Evolutionary conservation across 2,329 filamentous ascomycete genomes (phyloP).

Genomic region (Mycosphaerelloides madeirae): DNA sequence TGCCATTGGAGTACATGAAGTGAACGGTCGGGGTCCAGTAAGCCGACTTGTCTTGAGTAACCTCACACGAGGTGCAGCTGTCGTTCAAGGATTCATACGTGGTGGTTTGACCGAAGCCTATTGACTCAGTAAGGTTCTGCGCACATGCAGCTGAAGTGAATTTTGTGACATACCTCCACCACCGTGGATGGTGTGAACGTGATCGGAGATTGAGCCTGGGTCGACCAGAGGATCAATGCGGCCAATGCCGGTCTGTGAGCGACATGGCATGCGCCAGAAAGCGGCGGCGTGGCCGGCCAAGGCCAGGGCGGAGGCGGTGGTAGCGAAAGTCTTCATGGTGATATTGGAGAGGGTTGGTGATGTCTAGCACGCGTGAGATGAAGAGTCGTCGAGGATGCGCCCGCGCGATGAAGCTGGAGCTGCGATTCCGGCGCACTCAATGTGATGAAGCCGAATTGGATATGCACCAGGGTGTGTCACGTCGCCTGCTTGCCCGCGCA

Average conservation of each 20-base stretch:
- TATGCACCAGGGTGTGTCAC: too few relatives aligned
- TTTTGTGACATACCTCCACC: constrained; percentile 60
- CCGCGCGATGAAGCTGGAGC: too few relatives aligned
- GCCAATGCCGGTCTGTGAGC: constrained; percentile 61
- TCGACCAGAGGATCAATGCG: constrained; percentile 74
- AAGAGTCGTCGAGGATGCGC: too few relatives aligned
- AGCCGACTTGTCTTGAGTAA: constrained; percentile 76
- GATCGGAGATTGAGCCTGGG: constrained; percentile 54
- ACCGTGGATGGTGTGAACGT: constrained; percentile 72
- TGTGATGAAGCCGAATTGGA: too few relatives aligned
- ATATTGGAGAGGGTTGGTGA: constrained; percentile 6
- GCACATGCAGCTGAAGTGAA: neutral
- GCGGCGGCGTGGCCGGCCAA: constrained; percentile 43
- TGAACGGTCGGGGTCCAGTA: constrained; percentile 79
- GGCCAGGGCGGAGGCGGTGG: constrained; percentile 23
- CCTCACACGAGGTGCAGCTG: constrained; percentile 71
- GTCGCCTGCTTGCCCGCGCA: too few relatives aligned
- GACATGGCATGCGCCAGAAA: constrained; percentile 90
- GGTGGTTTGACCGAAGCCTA: constrained; percentile 62
- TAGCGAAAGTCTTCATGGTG: constrained; percentile 24
- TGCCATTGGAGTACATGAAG: constrained; percentile 66
- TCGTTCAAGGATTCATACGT: constrained; percentile 58
- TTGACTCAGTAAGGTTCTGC: constrained; percentile 10
- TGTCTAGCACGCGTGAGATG: too few relatives aligned
- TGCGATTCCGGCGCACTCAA: too few relatives aligned